phyloP scores from a whole-genome alignment of 768 basidiomycete genomes.

The Trametes meyenii region DNA sequence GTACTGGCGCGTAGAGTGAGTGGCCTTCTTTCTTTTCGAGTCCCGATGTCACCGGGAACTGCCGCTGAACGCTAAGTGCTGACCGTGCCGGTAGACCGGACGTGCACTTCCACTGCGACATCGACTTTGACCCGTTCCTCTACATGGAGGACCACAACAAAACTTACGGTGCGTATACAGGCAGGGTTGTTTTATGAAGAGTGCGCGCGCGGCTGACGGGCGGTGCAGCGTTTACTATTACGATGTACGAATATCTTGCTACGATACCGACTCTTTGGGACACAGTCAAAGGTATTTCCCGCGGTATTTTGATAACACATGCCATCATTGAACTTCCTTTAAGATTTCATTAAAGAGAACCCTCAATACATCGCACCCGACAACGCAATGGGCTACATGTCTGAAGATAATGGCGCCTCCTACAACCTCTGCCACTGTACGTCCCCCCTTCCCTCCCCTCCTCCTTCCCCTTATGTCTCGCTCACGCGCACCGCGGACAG shows the following conservation, averaged over 20 bases:
- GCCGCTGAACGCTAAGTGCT: background rate
- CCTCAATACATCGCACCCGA: conserved; percentile 57
- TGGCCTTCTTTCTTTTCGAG: background rate
- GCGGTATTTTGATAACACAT: background rate
- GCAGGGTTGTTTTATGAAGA: too few species aligned
- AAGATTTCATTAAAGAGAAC: conserved; percentile 57
- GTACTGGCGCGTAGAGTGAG: conserved; percentile 80
- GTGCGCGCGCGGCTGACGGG: too few species aligned
- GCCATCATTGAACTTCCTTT: conserved; percentile 30
- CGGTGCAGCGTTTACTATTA: conserved; percentile 57
- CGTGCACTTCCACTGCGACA: conserved; percentile 77
- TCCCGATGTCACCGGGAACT: background rate
- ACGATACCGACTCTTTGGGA: conserved; percentile 70
- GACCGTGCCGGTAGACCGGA: conserved; percentile 49
- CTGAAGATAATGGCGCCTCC: conserved; percentile 63
- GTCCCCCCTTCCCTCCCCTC: conserved; percentile 26
- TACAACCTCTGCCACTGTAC: conserved; percentile 70
- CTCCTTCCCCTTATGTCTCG: background rate
- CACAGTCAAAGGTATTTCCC: conserved; percentile 50
- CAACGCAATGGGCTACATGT: conserved; percentile 67
- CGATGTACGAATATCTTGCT: conserved; percentile 62
- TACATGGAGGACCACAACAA: conserved; percentile 72
- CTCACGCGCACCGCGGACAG: conserved; percentile 29
- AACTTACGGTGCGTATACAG: conserved; percentile 61
- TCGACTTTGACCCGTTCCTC: conserved; percentile 67